These are phyloP conservation scores for Volvariella volvacea DNA, from an alignment of 1,284 basidiomycete genomes.

Conservation along the genomic window DNA sequence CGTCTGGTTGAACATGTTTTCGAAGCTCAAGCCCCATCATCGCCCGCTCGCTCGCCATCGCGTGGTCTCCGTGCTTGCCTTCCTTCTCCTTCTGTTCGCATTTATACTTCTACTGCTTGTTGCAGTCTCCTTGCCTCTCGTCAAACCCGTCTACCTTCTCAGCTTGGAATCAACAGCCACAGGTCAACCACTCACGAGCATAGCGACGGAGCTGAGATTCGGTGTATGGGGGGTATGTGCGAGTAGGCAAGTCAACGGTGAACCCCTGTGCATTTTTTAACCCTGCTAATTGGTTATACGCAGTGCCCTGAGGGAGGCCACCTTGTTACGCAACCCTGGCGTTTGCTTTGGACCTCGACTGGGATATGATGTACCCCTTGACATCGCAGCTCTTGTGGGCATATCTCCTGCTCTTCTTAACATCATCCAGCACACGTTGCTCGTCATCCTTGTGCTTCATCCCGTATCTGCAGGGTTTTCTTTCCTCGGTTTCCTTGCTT, in stretches of 20 bases:
- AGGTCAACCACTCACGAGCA: conserved; percentile 33
- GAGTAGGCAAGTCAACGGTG: conserved; percentile 39
- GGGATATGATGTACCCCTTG: conserved; percentile 42
- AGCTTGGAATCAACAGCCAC: conserved; percentile 37
- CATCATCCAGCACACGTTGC: conserved; percentile 44
- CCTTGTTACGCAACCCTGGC: conserved; percentile 23
- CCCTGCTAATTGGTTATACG: conserved; percentile 1
- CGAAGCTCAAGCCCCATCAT: too few relatives aligned
- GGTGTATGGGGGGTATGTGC: conserved; percentile 75
- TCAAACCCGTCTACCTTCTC: conserved; percentile 66
- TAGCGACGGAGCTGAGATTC: conserved; percentile 59
- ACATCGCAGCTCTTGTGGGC: conserved; percentile 33
- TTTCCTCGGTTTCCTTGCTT: conserved; percentile 43
- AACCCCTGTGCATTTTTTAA: conserved; percentile 2
- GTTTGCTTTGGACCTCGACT: conserved; percentile 52
- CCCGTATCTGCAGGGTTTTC: conserved; percentile 54
- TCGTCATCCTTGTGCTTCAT: conserved; percentile 58
- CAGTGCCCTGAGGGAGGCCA: conserved; percentile 12
- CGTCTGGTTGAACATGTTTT: too few relatives aligned
- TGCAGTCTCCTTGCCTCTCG: conserved; percentile 67
- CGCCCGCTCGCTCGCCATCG: conserved; percentile 39
- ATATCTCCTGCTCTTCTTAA: conserved; percentile 37
- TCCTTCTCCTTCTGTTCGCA: conserved; percentile 41
- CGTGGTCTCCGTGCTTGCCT: conserved; percentile 37
- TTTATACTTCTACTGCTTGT: conserved; percentile 71